phyloP scores from a whole-genome alignment of 805 yeast species.

The Wickerhamomyces strasburgensis region DNA sequence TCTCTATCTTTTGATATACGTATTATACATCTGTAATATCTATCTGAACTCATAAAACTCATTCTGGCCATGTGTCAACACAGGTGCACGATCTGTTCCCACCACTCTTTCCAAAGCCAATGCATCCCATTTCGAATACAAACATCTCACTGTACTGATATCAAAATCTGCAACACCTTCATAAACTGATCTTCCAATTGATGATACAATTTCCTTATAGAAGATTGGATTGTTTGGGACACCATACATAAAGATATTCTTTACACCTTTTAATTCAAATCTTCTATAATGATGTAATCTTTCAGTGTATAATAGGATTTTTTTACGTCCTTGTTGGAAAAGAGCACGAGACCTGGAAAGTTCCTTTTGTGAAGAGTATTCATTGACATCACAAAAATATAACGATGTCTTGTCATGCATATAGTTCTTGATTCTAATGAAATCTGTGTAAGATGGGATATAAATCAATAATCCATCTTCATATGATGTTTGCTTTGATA shows the following conservation, averaged over 20 bases:
- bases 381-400: conserved; percentile 70
- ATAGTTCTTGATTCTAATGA: conserved; percentile 69
- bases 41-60: conserved; percentile 70
- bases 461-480: conserved; percentile 75
- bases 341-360: conserved; percentile 64
- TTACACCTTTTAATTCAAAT: conserved; percentile 79
- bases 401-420: conserved; percentile 50
- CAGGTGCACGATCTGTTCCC: conserved; percentile 68
- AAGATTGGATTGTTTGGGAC: conserved; percentile 82
- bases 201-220: conserved; percentile 69
- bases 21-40: no score
- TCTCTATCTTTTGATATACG: not conserved
- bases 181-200: conserved; percentile 54
- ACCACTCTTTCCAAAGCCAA: conserved; percentile 76
- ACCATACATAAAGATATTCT: conserved; percentile 74
- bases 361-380: conserved; percentile 72
- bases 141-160: conserved; percentile 50
- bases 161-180: conserved; percentile 50
- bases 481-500: conserved; percentile 51
- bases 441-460: conserved; percentile 85
- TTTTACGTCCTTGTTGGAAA: conserved; percentile 58
- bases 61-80: conserved; percentile 60
- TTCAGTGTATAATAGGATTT: conserved; percentile 84
- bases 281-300: conserved; percentile 90
- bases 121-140: conserved; percentile 79